Percentiles rank a stretch among this genome's conserved stretches.
Evolutionary conservation across 2,329 filamentous ascomycete genomes (phyloP).

Genomic region (Zymoseptoria crescenta): DNA sequence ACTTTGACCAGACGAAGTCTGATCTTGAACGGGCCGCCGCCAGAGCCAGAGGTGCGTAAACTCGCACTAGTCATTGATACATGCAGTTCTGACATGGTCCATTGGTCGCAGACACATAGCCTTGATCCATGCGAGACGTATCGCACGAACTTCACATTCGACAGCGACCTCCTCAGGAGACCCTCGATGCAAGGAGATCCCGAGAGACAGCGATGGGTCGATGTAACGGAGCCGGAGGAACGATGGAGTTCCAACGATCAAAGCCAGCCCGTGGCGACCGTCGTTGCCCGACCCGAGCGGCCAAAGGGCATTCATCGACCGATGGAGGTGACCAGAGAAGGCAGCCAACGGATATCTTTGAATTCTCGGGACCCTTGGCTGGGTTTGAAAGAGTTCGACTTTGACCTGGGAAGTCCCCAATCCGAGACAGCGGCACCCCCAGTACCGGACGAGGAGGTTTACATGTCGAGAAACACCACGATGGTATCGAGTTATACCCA

Average conservation of each 20-base stretch:
- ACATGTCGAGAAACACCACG: not conserved
- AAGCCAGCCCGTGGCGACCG: not conserved
- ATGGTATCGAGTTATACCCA: not conserved
- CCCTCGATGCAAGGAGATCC: not conserved
- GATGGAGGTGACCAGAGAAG: too few relatives aligned
- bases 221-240: not conserved
- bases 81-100: not conserved
- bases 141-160: not conserved
- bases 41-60: not conserved
- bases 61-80: not conserved
- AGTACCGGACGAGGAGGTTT: not conserved
- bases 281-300: not conserved
- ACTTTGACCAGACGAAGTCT: constrained; percentile 40
- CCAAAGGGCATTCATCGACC: not conserved
- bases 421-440: not conserved
- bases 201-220: not conserved
- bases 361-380: not conserved
- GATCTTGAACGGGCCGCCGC: constrained; percentile 3
- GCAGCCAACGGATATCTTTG: not conserved
- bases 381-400: not conserved
- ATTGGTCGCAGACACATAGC: not conserved
- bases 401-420: not conserved
- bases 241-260: not conserved
- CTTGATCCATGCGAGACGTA: not conserved
- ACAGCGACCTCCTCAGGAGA: not conserved